Base-by-base conservation (phyloP, 805 yeast genomes). In the Suhomyces emberorum region DNA sequence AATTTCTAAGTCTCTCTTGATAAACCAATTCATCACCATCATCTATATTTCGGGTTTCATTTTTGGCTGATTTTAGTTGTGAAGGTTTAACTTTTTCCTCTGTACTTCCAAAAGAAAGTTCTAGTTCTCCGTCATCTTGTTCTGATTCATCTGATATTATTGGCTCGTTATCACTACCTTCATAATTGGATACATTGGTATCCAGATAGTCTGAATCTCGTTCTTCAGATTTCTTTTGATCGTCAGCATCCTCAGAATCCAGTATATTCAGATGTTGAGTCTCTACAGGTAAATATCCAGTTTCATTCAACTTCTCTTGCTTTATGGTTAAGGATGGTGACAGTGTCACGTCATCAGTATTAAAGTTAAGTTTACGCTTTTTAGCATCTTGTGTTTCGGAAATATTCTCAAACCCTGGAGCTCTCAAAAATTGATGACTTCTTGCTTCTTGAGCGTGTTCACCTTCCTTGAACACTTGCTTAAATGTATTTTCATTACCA, bases 21-120 rank as follows among this genome's bases (percentile, higher is more conserved):
- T 83, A 91, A 21, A 66, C 59, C 1, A 42, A 38, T 39, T 86
- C 91, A 52, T 86, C 80, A 7, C 98, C 98, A 56, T 89, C 98
- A 54, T 89, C 96, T 17, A 68, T 59, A 46, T 69, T 74, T 22
- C 72, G 51, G 15, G 23, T 27, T 4, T 11, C 21, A 12, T 16
- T 29, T 23, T 23, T 11, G 12, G 12, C 12, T 7, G 26, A 7
- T n/a, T 23, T 23, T 10, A 20, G 10, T 20, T 20, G 23, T 7
- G 28, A 29, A 8, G 15, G n/a, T 7, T 26, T 44, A 11, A 15
- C 33, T 37, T 11, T 44, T 5, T 34, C 38, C 9, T 17, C 39
- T 8, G 22, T 20, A n/a, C 26, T 44, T 17, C 48, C 55, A 14
- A 45, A 32, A 6, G 10, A 15, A 16, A 15, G 15, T 16, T 30